Percentiles rank a stretch among this genome's conserved stretches.
Conservation (phyloP, 805 yeast genomes). For the Isabelozyma rhagii region DNA sequence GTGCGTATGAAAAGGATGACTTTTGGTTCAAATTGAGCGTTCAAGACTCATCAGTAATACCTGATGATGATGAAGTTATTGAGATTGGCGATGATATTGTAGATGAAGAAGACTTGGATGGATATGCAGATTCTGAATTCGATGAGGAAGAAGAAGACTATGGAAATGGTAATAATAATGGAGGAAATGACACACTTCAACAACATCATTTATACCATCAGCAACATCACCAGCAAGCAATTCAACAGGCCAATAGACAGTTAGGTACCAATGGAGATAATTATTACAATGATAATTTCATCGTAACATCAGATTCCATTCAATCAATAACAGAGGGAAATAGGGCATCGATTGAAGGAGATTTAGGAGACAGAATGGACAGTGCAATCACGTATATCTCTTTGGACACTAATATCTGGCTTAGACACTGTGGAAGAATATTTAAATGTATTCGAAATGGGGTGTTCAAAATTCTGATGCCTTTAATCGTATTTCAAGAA, state of each 20-base stretch:
- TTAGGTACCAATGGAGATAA: constrained; percentile 11
- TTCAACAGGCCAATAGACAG: constrained; percentile 9
- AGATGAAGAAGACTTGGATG: constrained; percentile 20
- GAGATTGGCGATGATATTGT: constrained; percentile 14
- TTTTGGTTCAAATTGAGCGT: constrained; percentile 16
- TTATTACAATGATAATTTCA: constrained; percentile 17
- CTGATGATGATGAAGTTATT: constrained; percentile 6
- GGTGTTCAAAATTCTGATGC: constrained; percentile 60
- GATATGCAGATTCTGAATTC: constrained; percentile 24
- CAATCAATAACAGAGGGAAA: constrained; percentile 7
- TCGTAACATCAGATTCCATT: constrained; percentile 17
- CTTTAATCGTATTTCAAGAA: constrained; percentile 77
- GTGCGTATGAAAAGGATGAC: constrained; percentile 24
- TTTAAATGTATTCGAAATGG: constrained; percentile 64
- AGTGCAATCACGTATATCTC: constrained; percentile 55
- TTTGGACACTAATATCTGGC: constrained; percentile 77
- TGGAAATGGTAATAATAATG: constrained; percentile 3
- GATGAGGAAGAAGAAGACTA: constrained; percentile 27
- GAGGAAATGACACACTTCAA: constrained; percentile 2
- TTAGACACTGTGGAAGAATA: constrained; percentile 74
- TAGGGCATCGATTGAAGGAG: constrained; percentile 33
- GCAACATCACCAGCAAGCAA: constrained; percentile 16
- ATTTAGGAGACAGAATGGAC: constrained; percentile 58
- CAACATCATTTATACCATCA: constrained; percentile 14
- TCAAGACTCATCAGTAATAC: constrained; percentile 12